These are phyloP conservation scores for Camellia japonica DNA, from an alignment of 148 eudicot genomes.

Conservation along the genomic window DNA sequence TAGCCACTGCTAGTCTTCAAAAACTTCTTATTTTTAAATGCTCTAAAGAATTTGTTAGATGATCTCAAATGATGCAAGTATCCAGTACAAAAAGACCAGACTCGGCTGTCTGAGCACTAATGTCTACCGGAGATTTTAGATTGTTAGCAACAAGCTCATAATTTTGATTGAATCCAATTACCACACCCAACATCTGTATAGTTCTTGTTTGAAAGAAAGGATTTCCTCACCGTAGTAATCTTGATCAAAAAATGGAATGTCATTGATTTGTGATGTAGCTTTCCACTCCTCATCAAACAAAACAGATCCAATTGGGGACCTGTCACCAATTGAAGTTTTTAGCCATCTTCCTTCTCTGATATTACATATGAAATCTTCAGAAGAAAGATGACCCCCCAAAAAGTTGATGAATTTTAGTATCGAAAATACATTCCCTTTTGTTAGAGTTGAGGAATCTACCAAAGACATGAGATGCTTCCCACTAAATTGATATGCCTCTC, in stretches of 20 bases:
- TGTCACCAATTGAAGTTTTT: conserved; percentile 47
- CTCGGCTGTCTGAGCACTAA: conserved; percentile 21
- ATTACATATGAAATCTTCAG: conserved; percentile 32
- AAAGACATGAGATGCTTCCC: conserved; percentile 49
- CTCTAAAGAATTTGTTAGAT: conserved; percentile 26
- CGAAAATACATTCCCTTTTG: conserved; percentile 40
- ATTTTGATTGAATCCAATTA: conserved; percentile 29
- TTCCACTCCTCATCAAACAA: conserved; percentile 44
- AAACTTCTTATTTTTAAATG: conserved; percentile 39
- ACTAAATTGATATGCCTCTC: conserved; percentile 46
- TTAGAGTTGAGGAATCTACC: conserved; percentile 34
- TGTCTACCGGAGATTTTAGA: conserved; percentile 33
- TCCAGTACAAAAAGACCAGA: conserved; percentile 38
- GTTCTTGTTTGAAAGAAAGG: conserved; percentile 36
- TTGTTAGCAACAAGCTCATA: conserved; percentile 36
- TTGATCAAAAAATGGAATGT: conserved; percentile 49
- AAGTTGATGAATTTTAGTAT: conserved; percentile 49
- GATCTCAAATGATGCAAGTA: conserved; percentile 28
- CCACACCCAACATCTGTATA: conserved; percentile 50
- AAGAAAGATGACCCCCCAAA: conserved; percentile 39
- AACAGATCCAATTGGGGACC: conserved; percentile 42
- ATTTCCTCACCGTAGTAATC: conserved; percentile 41
- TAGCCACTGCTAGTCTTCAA: conserved; percentile 41
- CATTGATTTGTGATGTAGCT: conserved; percentile 41
- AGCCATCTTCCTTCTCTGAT: conserved; percentile 48